A percentile compares a stretch with the other conserved stretches of the same genome.
Conservation (phyloP, 2,329 filamentous ascomycete species). For the Aspergillus floridensis region DNA sequence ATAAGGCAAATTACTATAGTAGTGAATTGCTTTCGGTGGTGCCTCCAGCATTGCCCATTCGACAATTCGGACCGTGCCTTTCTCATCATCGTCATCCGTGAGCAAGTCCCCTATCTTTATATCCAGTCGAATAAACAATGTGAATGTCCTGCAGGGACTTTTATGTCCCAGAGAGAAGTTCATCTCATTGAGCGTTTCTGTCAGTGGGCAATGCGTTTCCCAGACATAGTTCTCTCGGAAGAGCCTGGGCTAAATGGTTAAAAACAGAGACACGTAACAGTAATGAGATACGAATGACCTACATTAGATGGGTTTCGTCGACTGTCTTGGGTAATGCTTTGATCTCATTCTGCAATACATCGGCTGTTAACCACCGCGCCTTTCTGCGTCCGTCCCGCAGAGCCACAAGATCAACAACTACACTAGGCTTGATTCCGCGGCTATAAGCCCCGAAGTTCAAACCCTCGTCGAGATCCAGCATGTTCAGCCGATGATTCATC, state of each 20-base stretch:
- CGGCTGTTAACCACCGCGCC: constrained; percentile 9
- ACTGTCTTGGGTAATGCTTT: constrained; percentile 6
- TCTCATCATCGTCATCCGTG: background rate
- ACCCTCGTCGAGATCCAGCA: constrained; percentile 6
- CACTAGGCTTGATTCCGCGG: background rate
- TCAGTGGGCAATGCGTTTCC: constrained; percentile 12
- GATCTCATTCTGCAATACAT: constrained; percentile 1
- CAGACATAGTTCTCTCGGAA: constrained; percentile 15
- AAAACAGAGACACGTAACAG: too few relatives aligned
- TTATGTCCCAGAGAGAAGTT: constrained; percentile 13
- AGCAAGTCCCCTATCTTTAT: constrained; percentile 3
- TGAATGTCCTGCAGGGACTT: constrained; percentile 17
- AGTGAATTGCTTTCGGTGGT: constrained; percentile 14
- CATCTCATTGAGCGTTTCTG: constrained; percentile 12
- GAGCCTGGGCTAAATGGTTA: background rate
- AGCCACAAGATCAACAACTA: constrained; percentile 11
- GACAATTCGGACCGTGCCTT: constrained; percentile 7
- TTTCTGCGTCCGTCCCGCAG: constrained; percentile 7
- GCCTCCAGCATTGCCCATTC: constrained; percentile 17
- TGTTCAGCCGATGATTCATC: constrained; percentile 3
- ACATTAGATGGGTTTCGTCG: constrained; percentile 16
- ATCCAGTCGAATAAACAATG: constrained; percentile 11
- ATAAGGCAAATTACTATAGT: constrained; percentile 16
- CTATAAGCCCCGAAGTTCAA: constrained; percentile 2
- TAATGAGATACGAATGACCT: background rate